These are phyloP conservation scores for Picea abies DNA, from an alignment of 83 land plant species.

Conservation along the genomic window DNA sequence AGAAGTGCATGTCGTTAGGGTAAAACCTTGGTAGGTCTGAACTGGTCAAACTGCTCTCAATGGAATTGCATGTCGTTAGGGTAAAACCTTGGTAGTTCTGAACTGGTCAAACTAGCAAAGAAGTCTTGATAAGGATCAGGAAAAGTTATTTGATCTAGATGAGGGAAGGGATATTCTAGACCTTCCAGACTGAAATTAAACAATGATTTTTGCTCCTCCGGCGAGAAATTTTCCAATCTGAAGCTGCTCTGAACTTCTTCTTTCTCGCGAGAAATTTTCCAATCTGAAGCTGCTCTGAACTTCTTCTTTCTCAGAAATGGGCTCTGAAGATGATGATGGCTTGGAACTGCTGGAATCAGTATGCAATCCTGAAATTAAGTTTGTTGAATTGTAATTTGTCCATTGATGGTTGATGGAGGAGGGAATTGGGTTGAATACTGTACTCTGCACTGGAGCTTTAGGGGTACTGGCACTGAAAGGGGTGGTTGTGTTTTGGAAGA, in stretches of 20 bases:
- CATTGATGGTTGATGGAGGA: neutral
- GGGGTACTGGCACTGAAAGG: too few species aligned
- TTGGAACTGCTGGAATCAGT: neutral
- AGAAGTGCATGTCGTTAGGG: too few species aligned
- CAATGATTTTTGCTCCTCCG: neutral
- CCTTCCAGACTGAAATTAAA: constrained; percentile 8
- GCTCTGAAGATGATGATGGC: neutral
- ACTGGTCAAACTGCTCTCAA: too few species aligned
- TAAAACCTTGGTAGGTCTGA: too few species aligned
- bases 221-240: too few species aligned
- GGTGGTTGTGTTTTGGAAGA: neutral
- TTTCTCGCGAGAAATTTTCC: too few species aligned
- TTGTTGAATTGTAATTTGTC: neutral
- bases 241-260: too few species aligned
- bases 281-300: neutral
- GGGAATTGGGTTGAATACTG: neutral
- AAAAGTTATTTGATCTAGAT: constrained; percentile 7
- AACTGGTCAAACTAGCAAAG: neutral
- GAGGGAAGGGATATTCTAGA: constrained; percentile 5
- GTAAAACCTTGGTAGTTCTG: too few species aligned
- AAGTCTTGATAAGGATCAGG: neutral
- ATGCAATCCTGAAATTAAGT: too few species aligned
- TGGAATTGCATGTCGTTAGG: too few species aligned
- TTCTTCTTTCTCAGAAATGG: constrained; percentile 1
- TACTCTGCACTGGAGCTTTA: too few species aligned